phyloP scores from a whole-genome alignment of 23 red algal species.

The Cyanidium caldarium region DNA sequence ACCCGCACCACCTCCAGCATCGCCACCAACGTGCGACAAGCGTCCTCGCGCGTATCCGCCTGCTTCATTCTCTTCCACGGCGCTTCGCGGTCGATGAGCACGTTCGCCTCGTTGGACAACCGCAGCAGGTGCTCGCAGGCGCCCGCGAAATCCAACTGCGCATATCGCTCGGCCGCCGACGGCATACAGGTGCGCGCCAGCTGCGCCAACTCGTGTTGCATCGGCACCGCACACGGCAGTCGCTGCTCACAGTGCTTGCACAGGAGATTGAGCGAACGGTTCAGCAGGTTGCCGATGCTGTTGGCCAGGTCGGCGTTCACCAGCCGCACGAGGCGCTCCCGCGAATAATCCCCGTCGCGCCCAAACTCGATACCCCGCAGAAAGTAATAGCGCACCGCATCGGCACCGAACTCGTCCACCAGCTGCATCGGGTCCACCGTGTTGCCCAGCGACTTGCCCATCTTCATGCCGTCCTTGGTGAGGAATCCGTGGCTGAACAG shows the following conservation, averaged over 20 bases:
- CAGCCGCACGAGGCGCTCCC: constrained; percentile 58
- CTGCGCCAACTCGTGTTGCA: constrained; percentile 9
- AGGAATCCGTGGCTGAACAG: constrained; percentile 91
- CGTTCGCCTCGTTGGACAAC: constrained; percentile 43
- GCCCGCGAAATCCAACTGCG: constrained; percentile 45
- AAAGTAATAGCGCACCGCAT: constrained; percentile 95
- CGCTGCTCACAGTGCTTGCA: constrained; percentile 33
- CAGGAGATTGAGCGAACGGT: constrained; percentile 54
- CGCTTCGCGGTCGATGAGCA: constrained; percentile 55
- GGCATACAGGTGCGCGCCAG: constrained; percentile 14
- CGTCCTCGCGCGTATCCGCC: constrained; percentile 8
- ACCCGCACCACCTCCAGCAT: constrained; percentile 64
- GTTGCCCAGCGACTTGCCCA: constrained; percentile 94
- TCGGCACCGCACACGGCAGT: constrained; percentile 27
- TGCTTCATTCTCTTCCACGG: constrained; percentile 70
- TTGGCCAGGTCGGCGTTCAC: constrained; percentile 95
- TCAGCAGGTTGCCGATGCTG: constrained; percentile 70
- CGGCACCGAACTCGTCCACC: constrained; percentile 53
- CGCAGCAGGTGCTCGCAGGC: constrained; percentile 49
- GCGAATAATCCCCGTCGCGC: constrained; percentile 83
- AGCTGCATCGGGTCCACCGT: constrained; percentile 53
- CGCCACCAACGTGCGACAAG: constrained; percentile 23
- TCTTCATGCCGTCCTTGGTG: constrained; percentile 99
- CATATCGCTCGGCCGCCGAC: constrained; percentile 16
- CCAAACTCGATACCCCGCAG: constrained; percentile 78